Evolutionary conservation across 345 rosid genomes (phyloP).

Genomic region (Eucalyptus viminalis): DNA sequence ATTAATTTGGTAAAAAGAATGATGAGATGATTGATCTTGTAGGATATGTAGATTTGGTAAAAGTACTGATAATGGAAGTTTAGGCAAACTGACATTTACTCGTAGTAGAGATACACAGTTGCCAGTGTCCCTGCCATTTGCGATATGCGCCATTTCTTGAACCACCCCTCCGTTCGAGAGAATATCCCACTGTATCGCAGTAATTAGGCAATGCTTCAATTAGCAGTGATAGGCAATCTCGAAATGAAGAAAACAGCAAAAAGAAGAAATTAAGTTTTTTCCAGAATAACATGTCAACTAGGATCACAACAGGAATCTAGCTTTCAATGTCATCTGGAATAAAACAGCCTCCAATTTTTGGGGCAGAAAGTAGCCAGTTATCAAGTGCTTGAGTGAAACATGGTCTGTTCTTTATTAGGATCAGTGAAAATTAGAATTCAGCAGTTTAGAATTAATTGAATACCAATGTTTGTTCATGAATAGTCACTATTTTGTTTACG

Average conservation of each 20-base stretch:
- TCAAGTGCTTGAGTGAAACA: background rate
- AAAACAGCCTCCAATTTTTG: background rate
- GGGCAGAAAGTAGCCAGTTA: background rate
- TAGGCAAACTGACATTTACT: constrained; percentile 35
- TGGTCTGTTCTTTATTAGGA: background rate
- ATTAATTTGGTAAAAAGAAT: background rate
- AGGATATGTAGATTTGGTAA: background rate
- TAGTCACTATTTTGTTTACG: background rate
- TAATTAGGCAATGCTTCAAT: background rate
- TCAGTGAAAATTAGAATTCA: background rate
- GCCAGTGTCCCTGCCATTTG: constrained; percentile 75
- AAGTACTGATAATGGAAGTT: no score
- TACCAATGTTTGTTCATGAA: background rate
- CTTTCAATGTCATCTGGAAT: background rate
- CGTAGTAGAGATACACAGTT: constrained; percentile 69
- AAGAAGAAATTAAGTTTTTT: background rate
- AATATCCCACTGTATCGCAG: constrained; percentile 77
- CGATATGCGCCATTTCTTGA: constrained; percentile 73
- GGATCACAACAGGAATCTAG: background rate
- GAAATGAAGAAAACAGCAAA: background rate
- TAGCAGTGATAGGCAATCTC: background rate
- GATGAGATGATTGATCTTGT: background rate
- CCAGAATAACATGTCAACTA: background rate
- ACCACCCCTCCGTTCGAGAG: constrained; percentile 51
- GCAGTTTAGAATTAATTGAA: background rate